Evolutionary conservation across 345 rosid genomes (phyloP).

Genomic region (Gossypium arboreum): DNA sequence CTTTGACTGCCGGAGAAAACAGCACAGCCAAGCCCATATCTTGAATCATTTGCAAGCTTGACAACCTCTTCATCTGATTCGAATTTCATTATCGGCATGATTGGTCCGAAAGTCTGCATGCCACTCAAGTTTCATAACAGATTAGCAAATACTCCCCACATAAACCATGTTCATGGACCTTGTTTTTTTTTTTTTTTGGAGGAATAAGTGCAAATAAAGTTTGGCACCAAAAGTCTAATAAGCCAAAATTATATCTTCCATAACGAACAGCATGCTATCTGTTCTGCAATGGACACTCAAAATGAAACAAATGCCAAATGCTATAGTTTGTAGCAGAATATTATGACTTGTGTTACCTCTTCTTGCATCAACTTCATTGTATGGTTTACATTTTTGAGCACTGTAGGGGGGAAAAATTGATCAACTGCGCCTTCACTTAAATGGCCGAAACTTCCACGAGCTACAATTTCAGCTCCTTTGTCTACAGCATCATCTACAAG

Average conservation of each 20-base stretch:
- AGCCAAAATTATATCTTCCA: not conserved
- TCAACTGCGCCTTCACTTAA: slow-evolving; percentile 89
- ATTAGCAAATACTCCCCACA: not conserved
- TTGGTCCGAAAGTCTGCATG: slow-evolving; percentile 92
- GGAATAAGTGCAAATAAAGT: not conserved
- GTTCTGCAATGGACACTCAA: not conserved
- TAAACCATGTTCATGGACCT: not conserved
- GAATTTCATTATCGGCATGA: slow-evolving; percentile 96
- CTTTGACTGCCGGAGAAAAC: slow-evolving; percentile 79
- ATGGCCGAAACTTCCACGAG: slow-evolving; percentile 94
- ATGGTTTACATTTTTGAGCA: slow-evolving; percentile 78
- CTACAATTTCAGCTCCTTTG: slow-evolving; percentile 84
- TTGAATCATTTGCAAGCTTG: slow-evolving; percentile 83
- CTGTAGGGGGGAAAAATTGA: slow-evolving; percentile 93
- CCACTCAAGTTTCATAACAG: slow-evolving; percentile 5
- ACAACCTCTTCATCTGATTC: slow-evolving; percentile 85
- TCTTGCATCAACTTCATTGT: slow-evolving; percentile 92
- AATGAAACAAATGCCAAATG: slow-evolving; percentile 4
- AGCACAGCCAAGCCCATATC: slow-evolving; percentile 93
- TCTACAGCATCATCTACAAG: slow-evolving; percentile 84
- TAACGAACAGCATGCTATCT: not conserved
- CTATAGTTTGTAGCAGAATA: not conserved
- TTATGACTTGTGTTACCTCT: slow-evolving; percentile 53
- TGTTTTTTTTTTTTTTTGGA: not conserved
- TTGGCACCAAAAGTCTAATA: not conserved